phyloP scores from a whole-genome alignment of 331 rosid species.

The Malus hybrid region DNA sequence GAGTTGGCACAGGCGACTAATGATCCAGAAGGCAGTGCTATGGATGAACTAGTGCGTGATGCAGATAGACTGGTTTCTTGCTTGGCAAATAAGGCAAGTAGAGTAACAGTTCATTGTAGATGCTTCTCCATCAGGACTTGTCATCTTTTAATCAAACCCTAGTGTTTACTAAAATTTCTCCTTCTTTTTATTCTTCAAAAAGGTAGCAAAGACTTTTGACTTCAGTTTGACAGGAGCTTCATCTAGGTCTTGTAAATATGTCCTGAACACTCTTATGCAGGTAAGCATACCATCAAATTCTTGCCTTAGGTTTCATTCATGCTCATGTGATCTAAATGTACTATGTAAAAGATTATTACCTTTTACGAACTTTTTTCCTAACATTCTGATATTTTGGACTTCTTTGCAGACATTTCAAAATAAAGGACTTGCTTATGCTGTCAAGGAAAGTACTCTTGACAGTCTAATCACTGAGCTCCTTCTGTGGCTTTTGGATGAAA shows the following conservation, averaged over 20 bases:
- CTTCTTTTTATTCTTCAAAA: not conserved
- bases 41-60: conserved; percentile 84
- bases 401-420: conserved; percentile 85
- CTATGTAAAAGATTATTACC: not conserved
- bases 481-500: conserved; percentile 98
- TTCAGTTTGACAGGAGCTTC: conserved; percentile 93
- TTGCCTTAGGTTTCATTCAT: not conserved
- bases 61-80: conserved; percentile 92
- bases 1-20: conserved; percentile 85
- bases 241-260: conserved; percentile 97
- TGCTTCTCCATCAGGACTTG: not conserved
- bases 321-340: not conserved
- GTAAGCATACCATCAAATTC: conserved; percentile 24
- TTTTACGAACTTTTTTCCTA: not conserved
- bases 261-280: conserved; percentile 97
- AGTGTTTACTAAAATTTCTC: not conserved
- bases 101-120: not conserved
- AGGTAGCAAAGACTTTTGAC: conserved; percentile 98
- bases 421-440: conserved; percentile 86
- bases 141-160: too few species aligned
- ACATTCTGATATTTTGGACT: conserved; percentile 2
- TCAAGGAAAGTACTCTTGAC: conserved; percentile 83
- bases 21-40: conserved; percentile 86
- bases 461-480: conserved; percentile 94
- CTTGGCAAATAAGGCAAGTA: conserved; percentile 76